Conservation (phyloP, 805 yeast genomes). For the Myxozyma melibiosi region DNA sequence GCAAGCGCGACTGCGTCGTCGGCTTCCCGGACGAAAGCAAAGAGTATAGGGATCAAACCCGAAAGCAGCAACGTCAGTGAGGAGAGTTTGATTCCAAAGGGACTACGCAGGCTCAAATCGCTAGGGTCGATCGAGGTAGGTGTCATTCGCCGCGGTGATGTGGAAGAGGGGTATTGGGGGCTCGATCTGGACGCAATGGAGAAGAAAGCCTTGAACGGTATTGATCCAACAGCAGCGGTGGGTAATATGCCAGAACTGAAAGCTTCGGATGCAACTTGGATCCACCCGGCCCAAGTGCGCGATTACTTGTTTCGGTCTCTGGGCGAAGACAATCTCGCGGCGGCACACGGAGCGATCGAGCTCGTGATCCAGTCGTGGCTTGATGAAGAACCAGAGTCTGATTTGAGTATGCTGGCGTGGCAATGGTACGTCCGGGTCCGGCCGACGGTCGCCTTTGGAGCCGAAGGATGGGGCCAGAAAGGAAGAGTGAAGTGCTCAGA, state of each 20-base stretch:
- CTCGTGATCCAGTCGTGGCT: conserved; percentile 26
- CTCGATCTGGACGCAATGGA: conserved; percentile 27
- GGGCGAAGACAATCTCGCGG: conserved; percentile 19
- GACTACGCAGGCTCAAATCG: conserved; percentile 10
- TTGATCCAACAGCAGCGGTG: not conserved
- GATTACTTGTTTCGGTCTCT: conserved; percentile 26
- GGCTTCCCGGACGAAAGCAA: conserved; percentile 21
- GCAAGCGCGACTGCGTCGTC: conserved; percentile 28
- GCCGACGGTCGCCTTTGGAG: conserved; percentile 22
- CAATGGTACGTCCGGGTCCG: conserved; percentile 25
- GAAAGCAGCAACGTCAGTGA: not conserved
- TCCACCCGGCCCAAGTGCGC: conserved; percentile 27
- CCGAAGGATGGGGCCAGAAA: conserved; percentile 32
- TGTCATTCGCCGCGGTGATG: conserved; percentile 26
- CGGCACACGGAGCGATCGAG: conserved; percentile 26
- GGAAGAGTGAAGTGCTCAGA: conserved; percentile 8
- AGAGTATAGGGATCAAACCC: conserved; percentile 13
- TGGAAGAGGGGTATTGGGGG: conserved; percentile 32
- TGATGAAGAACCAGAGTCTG: not conserved
- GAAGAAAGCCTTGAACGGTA: not conserved
- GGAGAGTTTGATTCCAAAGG: conserved; percentile 8
- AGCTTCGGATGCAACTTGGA: conserved; percentile 23
- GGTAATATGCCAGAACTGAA: not conserved
- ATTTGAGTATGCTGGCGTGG: conserved; percentile 9
- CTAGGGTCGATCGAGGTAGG: conserved; percentile 27